Evolutionary conservation across 192 early-diverging fungal genomes (phyloP), one percentile per base, ranked within the genome.

Genomic region (Linnemannia zychae): DNA sequence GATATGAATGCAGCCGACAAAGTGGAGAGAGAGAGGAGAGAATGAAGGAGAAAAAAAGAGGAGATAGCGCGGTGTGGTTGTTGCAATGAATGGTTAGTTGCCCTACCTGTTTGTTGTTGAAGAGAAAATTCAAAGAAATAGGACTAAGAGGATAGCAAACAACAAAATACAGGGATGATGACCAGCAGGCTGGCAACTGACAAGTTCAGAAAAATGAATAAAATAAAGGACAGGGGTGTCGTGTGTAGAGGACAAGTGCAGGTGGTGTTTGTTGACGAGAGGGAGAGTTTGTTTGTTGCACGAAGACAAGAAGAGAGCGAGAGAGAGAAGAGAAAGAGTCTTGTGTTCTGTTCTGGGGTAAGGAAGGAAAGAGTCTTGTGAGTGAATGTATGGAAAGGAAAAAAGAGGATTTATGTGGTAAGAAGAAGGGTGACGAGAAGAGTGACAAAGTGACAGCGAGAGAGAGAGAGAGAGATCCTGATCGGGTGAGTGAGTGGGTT

Each of bases 171-270:
- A n/a, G 31, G 57, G 24, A 15, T n/a, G 52, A 20, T 22, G 22
- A 7, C 52, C 24, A 22, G 57, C 52, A 7, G 9, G n/a, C 52
- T 57, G 52, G 57, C 57, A 63, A 63, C 57, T 63, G 57, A 31
- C 57, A 60, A 11, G 52, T 20, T 28, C 12, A 63, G 3, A 63
- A n/a, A 49, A 15, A 17, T 17, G 13, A 49, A 63, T 24, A 31
- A 63, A 57, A 63, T 31, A 31, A 63, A 63, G 24, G 31, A 63
- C 11, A 12, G 57, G 9, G 7, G 31, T 63, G 57, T 63, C 57
- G 57, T 63, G 28, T 63, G 52, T 53, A n/a, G n/a, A n/a, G n/a
- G n/a, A n/a, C n/a, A n/a, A 24, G 53, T 60, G 53, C 53, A 60
- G 24, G 57, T 63, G 28, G 57, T 63, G 2, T 31, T 60, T 63